Evolutionary conservation across 148 eudicot species (phyloP).

Genomic region (Spergularia bocconei): DNA sequence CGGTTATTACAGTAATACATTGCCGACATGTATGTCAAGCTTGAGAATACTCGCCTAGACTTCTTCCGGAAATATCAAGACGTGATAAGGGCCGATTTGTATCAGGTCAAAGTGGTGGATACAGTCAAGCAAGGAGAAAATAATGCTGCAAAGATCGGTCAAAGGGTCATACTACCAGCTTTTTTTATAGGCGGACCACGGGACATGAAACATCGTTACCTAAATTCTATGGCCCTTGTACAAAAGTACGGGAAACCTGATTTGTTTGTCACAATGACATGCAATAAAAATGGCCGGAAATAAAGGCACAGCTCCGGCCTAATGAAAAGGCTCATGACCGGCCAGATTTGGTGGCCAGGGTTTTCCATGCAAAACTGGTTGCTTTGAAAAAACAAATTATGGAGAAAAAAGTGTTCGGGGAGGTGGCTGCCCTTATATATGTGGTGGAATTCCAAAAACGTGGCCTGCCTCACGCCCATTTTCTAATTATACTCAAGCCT

Average conservation of each 20-base stretch:
- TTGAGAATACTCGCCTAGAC: no score
- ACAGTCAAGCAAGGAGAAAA: background rate
- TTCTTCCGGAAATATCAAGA: no score
- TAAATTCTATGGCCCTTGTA: background rate
- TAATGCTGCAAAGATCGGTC: background rate
- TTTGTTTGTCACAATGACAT: background rate
- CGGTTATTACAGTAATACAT: background rate
- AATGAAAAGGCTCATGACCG: no score
- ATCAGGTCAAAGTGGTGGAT: background rate
- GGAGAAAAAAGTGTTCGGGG: background rate
- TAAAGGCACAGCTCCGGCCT: no score
- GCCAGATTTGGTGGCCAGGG: no score
- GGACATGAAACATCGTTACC: background rate
- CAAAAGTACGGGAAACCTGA: background rate
- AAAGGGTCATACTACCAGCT: background rate
- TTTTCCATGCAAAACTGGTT: background rate
- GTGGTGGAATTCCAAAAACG: background rate
- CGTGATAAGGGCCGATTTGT: background rate
- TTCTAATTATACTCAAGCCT: background rate
- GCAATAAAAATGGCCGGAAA: background rate
- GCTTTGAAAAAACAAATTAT: background rate
- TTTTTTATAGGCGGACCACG: background rate
- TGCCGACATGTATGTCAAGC: no score
- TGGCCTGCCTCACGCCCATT: background rate
- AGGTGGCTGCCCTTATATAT: background rate